Base-by-base conservation (phyloP, 495 filamentous ascomycete genomes). In the Mycothermus thermophilus region DNA sequence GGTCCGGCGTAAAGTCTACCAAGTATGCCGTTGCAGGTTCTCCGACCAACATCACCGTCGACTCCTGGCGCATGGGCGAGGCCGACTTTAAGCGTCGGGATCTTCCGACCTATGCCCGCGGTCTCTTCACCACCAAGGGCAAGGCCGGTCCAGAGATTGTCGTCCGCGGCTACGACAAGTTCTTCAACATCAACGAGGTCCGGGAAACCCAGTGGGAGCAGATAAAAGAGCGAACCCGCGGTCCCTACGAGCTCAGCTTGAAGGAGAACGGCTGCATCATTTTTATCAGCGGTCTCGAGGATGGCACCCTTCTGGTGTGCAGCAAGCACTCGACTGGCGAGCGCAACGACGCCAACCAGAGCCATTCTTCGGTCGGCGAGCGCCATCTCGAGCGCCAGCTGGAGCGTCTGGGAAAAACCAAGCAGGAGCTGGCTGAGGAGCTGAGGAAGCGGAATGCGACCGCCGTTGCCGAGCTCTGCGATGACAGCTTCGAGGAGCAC, bases 201-300 rank as follows among this genome's bases (percentile, higher is more conserved):
- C 50, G 60, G 9, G 67, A 74, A 21, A 96, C 90, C 1, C 63
- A 72, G 37, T 97, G 92, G 90, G 49, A 61, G 11, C 83, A 82
- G 52, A 80, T 97, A 34, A 62, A 79, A 46, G 59, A 58, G 6
- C 70, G 82, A 28, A 96, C 90, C 1, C 62, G 74, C 41, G 87
- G 83, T 1, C 92, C 90, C 0, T 97, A 96, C 46, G 92, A 97
- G 59, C 66, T 96, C 17, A 94, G 83, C 35, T 69, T 96, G 40
- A 97, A 97, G 59, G 90, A 97, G 55, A 97, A 97, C 53, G 90
- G 90, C 7, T 97, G 90, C 49, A 97, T 97, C 57, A 95, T 97
- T 29, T 97, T 97, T 62, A 81, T 96, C 29, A 80, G 83, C 16
- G 90, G 84, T 7, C 64, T 97, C 16, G 79, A 90, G 45, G 86